Evolutionary conservation across 2,329 filamentous ascomycete species (phyloP).

Genomic region (Ceratocystis diversiconidia): DNA sequence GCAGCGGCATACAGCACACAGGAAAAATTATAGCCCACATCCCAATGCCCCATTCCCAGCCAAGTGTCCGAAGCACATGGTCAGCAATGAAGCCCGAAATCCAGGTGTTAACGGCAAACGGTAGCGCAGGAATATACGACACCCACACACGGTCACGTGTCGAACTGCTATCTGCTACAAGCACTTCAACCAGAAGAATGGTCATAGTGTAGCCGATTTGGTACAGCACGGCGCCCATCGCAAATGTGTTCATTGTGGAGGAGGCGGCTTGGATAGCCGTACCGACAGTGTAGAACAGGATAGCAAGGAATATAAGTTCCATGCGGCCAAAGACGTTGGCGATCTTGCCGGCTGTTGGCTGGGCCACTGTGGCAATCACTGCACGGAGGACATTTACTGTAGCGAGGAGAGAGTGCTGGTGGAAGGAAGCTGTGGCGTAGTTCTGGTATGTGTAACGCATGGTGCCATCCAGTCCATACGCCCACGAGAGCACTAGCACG

Average conservation of each 20-base stretch:
- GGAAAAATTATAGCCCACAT: slow-evolving; percentile 53
- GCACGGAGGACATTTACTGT: slow-evolving; percentile 43
- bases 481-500: slow-evolving; percentile 49
- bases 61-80: slow-evolving; percentile 33
- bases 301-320: slow-evolving; percentile 40
- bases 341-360: slow-evolving; percentile 44
- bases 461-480: slow-evolving; percentile 45
- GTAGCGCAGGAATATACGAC: slow-evolving; percentile 45
- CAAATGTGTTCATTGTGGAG: slow-evolving; percentile 35
- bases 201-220: slow-evolving; percentile 50
- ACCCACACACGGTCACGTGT: slow-evolving; percentile 48
- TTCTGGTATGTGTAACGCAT: slow-evolving; percentile 43
- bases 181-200: slow-evolving; percentile 47
- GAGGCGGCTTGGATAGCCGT: slow-evolving; percentile 43
- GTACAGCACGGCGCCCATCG: slow-evolving; percentile 44
- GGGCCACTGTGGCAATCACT: slow-evolving; percentile 44
- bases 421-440: slow-evolving; percentile 36
- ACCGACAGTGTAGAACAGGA: slow-evolving; percentile 45
- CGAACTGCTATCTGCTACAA: slow-evolving; percentile 50
- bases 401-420: slow-evolving; percentile 39
- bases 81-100: slow-evolving; percentile 42
- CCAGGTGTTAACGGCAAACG: slow-evolving; percentile 52
- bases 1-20: slow-evolving; percentile 40
- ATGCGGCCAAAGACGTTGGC: slow-evolving; percentile 49
- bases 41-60: slow-evolving; percentile 49